Conservation (phyloP, 441 rosid species). For the Euphorbia corollata region DNA sequence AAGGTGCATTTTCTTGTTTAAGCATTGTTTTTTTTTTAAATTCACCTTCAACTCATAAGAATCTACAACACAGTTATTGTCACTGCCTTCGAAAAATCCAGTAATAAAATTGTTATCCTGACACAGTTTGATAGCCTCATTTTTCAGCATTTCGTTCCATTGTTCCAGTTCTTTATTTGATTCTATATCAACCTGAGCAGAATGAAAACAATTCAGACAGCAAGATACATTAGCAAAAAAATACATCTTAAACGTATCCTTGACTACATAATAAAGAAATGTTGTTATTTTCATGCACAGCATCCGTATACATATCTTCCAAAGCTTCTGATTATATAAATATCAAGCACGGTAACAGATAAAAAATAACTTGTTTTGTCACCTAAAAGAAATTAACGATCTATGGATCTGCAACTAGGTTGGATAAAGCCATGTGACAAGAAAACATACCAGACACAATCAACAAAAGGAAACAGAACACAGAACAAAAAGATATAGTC, state of each 20-base stretch:
- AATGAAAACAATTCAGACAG: conserved; percentile 16
- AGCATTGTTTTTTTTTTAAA: not conserved
- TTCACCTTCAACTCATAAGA: conserved; percentile 96
- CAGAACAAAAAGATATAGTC: no score
- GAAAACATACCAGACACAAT: no score
- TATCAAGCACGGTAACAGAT: no score
- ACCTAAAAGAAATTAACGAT: no score
- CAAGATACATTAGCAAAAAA: not conserved
- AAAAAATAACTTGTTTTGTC: no score
- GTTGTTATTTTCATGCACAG: no score
- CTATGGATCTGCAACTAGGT: no score
- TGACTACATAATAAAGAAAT: not conserved
- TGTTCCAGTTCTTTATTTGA: conserved; percentile 89
- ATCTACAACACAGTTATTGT: conserved; percentile 69
- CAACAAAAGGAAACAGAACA: no score
- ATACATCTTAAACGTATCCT: not conserved
- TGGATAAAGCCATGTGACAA: no score
- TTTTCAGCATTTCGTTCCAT: conserved; percentile 88
- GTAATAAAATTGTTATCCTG: conserved; percentile 89
- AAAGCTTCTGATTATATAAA: no score
- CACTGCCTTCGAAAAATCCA: conserved; percentile 92
- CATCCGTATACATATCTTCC: no score
- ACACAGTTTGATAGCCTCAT: conserved; percentile 75
- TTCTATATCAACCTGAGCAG: conserved; percentile 71
- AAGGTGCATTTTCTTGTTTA: conserved; percentile 12